Evolutionary conservation across 805 yeast genomes (phyloP), one percentile per base, ranked within the genome.

Genomic region (Zygosaccharomyces kombuchaensis): DNA sequence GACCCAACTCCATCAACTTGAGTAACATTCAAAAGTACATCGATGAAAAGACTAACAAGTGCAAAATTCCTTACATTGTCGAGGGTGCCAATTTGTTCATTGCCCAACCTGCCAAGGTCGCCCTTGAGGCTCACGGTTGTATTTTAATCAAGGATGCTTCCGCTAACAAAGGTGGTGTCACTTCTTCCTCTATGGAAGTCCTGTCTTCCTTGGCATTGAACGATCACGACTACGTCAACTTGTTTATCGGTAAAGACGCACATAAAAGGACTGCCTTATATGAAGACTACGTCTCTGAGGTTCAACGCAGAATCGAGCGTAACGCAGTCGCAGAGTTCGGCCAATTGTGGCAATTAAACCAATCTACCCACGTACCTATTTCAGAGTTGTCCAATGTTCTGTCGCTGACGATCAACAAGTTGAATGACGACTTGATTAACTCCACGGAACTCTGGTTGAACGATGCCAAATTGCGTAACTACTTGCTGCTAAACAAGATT

Each of bases 31-130:
- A 73, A 52, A 70, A 70, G 44, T 78, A 88, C 58, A 78, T 93
- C 55, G 87, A 85, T 66, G 74, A 72, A 34, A 80, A 80, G 58
- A 82, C 90, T 25, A 95, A 93, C 47, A 82, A 84, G 67, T 67
- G 86, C 16, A 72, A 78, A 54, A 76, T 93, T 57, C 95, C 95
- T 40, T 88, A 83, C 69, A 80, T 91, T 63, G 96, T 93, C 46
- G 99, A 91, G 72, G 99, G 99, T 64, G 99, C 99, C 46, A 93
- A 91, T 68, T 75, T 91, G 67, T 93, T 91, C 70, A 84, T 91
- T 52, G 88, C 98, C 1, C 98, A 93, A 71, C 79, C 88, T 32
- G 97, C 98, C 42, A 93, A 91, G 72, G 69, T 91, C 26, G 77
- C 80, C 40, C 74, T 91, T 45, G 99, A 93, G 70, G 72, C 76